Evolutionary conservation across 805 yeast genomes (phyloP), one percentile per base, ranked within the genome.

Genomic region (Yamadazyma paraphyllophila): DNA sequence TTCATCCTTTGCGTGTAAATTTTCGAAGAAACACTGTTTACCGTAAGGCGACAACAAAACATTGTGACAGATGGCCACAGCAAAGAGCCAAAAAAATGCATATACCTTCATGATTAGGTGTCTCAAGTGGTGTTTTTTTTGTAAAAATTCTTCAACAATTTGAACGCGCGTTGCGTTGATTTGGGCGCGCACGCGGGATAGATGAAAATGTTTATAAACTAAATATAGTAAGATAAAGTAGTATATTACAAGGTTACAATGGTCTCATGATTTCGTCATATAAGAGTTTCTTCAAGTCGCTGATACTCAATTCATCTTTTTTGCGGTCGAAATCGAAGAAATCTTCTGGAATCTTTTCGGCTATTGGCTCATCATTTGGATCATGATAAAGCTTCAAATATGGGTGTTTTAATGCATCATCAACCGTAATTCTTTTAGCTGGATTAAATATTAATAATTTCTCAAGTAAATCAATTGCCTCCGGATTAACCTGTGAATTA

Each of bases 371-470:
- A 62, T 92, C 98, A 44, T 79, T 81, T 2, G 97, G 96, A 59
- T 92, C 98, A 64, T 92, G 98, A 66, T 92, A 92, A n/a, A 86
- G 78, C 41, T 76, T 68, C 62, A 95, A 83, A 87, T 96, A 94
- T 39, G 88, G 89, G 63, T 88, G 96, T 48, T 76, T 73, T 53
- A 88, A 71, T 0, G 95, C 94, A 51, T 85, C 84, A 47, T 75
- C 77, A 4, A 92, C 96, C 1, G 88, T 79, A 43, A 86, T 80
- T 53, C 96, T 71, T 57, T 82, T 74, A 2, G 73, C 60, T 1
- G 96, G 95, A 58, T 88, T 88, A 55, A 83, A 83, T 25, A 77
- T 81, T 50, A 88, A 78, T 57, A 88, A 73, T 53, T 75, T 76
- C 48, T 75, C 77, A 51, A 87, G 68, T 54, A 88, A 70, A 62